Evolutionary conservation across 768 basidiomycete species (phyloP), one percentile per base, ranked within the genome.

Genomic region (Boletus huronensis): DNA sequence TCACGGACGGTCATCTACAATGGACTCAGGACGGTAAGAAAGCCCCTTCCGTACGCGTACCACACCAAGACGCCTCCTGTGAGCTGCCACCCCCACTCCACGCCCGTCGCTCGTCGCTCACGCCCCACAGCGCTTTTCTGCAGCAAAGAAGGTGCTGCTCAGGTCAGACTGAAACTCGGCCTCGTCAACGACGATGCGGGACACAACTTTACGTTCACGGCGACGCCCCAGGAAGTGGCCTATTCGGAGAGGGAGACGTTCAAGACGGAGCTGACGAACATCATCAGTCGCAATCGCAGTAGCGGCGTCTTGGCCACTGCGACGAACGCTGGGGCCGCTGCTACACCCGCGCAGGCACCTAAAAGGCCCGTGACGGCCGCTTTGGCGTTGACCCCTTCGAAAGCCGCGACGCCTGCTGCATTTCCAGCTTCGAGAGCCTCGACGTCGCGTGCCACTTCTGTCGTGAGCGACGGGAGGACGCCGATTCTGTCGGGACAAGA

Each of bases 171-270:
- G 45, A 93, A 93, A 64, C 73, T 95, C 32, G 84, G 81, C 2
- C 75, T 92, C 31, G 70, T 82, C 49, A 78, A 76, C 45, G 83
- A 90, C 67, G 87, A 88, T 52, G 78, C 77, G 13, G 88, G 87
- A 8, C 87, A 90, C 74, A 89, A 85, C 63, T 95, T 94, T 70
- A 87, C 87, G 1, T 93, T 90, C 73, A 83, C 80, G 2, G 81
- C 87, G 1, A 48, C 43, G 2, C 81, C 87, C 2, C 81, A 79
- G 54, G 71, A 82, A 0, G 70, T 79, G 61, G 88, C 91, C 32
- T 74, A 81, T 52, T 64, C 74, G 26, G 92, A 94, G 66, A 82
- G 92, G 62, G 90, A 92, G 72, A 77, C 77, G 60, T 93, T 93
- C 80, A 93, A 93, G 75, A 75, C 76, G 39, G 87, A 89, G 65